Percentiles rank a stretch among this genome's conserved stretches.
phyloP scores from a whole-genome alignment of 805 yeast species.

The Candida odintsovae region DNA sequence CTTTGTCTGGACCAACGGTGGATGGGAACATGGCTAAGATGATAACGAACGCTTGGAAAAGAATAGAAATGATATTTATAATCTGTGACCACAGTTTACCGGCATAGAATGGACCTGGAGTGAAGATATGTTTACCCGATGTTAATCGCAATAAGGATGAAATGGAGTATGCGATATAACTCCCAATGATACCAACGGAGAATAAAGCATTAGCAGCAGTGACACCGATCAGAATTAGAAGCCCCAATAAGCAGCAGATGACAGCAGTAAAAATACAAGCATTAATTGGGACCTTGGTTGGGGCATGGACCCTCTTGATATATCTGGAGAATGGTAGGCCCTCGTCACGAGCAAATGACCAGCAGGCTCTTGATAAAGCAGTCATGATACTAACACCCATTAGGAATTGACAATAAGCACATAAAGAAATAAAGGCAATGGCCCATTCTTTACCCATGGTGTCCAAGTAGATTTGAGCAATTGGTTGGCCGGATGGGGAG shows the following conservation, averaged over 20 bases:
- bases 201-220: conserved; percentile 67
- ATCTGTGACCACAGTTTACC: conserved; percentile 39
- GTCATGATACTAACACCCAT: conserved; percentile 61
- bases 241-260: conserved; percentile 48
- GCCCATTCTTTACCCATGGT: conserved; percentile 62
- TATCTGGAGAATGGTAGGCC: conserved; percentile 55
- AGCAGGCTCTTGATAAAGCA: conserved; percentile 64
- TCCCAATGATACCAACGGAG: conserved; percentile 57
- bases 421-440: conserved; percentile 53
- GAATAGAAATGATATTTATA: conserved; percentile 39
- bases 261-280: conserved; percentile 51
- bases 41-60: conserved; percentile 46
- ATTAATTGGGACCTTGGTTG: conserved; percentile 51
- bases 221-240: conserved; percentile 49
- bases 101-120: conserved; percentile 59
- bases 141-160: conserved; percentile 51
- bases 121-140: conserved; percentile 31
- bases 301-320: conserved; percentile 50
- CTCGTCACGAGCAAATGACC: conserved; percentile 75
- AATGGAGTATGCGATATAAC: conserved; percentile 55
- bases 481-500: conserved; percentile 47
- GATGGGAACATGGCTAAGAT: conserved; percentile 58
- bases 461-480: conserved; percentile 59
- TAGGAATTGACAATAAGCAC: conserved; percentile 54
- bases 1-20: conserved; percentile 27